These are phyloP conservation scores for Mycothermus thermophilus DNA, from an alignment of 495 filamentous ascomycete genomes.

Conservation along the genomic window DNA sequence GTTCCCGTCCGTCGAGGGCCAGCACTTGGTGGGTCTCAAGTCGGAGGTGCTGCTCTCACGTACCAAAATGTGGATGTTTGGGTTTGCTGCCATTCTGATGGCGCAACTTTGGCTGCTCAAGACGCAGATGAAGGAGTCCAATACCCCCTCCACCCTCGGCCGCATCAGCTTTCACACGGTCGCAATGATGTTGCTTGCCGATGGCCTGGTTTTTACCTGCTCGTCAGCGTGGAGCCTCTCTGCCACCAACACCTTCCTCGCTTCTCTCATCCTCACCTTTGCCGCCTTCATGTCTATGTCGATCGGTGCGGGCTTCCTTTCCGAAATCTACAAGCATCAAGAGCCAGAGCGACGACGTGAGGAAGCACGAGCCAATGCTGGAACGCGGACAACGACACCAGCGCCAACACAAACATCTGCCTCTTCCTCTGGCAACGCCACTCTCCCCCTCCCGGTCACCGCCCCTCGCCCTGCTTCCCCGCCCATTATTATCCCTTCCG, in stretches of 20 bases:
- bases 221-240: conserved; percentile 52
- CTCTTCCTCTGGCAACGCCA: conserved; percentile 3
- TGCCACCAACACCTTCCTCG: conserved; percentile 48
- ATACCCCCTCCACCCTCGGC: conserved; percentile 85
- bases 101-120: conserved; percentile 64
- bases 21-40: conserved; percentile 66
- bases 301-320: conserved; percentile 69
- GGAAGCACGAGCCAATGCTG: neutral
- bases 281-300: conserved; percentile 49
- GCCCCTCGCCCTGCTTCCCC: conserved; percentile 27
- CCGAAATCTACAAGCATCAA: conserved; percentile 79
- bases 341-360: conserved; percentile 46
- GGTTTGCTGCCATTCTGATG: conserved; percentile 48
- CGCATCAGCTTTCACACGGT: conserved; percentile 83
- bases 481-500: conserved; percentile 69
- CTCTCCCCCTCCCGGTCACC: conserved; percentile 50
- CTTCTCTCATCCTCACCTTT: conserved; percentile 61
- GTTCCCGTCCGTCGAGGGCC: conserved; percentile 45
- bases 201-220: conserved; percentile 50
- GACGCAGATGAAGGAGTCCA: conserved; percentile 78
- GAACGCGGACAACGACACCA: conserved; percentile 12
- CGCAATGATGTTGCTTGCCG: conserved; percentile 71
- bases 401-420: conserved; percentile 20
- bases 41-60: conserved; percentile 55
- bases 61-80: conserved; percentile 52